These are phyloP conservation scores for Daldinia vernicosa DNA, from an alignment of 495 filamentous ascomycete genomes.

Conservation along the genomic window DNA sequence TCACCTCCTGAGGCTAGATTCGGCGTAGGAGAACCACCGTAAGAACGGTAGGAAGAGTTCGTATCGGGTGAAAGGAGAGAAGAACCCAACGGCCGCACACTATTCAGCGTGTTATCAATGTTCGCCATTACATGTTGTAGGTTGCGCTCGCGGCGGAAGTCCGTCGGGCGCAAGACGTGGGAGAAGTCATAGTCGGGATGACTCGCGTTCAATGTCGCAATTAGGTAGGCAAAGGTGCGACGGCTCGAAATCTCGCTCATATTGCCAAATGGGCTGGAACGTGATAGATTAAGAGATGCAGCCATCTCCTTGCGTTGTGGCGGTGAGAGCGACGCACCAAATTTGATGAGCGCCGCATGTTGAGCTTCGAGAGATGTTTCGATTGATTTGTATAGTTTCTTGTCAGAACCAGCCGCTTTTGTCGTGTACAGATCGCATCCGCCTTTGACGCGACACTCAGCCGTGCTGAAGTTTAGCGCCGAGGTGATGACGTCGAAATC, in stretches of 20 bases:
- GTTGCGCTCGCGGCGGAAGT: constrained; percentile 83
- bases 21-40: constrained; percentile 45
- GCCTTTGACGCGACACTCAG: constrained; percentile 87
- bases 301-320: constrained; percentile 67
- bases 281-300: constrained; percentile 75
- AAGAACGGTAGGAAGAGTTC: constrained; percentile 36
- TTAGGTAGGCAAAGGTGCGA: constrained; percentile 92
- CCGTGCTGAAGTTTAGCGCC: constrained; percentile 92
- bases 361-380: constrained; percentile 87
- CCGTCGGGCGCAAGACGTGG: constrained; percentile 82
- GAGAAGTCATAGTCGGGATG: constrained; percentile 99
- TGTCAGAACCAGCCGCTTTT: constrained; percentile 91
- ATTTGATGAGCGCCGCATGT: constrained; percentile 83
- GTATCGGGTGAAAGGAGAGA: constrained; percentile 40
- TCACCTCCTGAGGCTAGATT: constrained; percentile 39
- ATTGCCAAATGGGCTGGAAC: constrained; percentile 89
- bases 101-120: constrained; percentile 85
- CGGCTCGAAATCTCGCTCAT: constrained; percentile 86
- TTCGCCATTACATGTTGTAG: constrained; percentile 80
- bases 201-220: constrained; percentile 96
- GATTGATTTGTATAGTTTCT: constrained; percentile 95
- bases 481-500: constrained; percentile 87
- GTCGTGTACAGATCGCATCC: constrained; percentile 97
- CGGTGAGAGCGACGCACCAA: constrained; percentile 82
- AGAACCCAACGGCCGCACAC: constrained; percentile 71